Evolutionary conservation across 164 flowering plant species (phyloP).

Genomic region (Annona cherimola): DNA sequence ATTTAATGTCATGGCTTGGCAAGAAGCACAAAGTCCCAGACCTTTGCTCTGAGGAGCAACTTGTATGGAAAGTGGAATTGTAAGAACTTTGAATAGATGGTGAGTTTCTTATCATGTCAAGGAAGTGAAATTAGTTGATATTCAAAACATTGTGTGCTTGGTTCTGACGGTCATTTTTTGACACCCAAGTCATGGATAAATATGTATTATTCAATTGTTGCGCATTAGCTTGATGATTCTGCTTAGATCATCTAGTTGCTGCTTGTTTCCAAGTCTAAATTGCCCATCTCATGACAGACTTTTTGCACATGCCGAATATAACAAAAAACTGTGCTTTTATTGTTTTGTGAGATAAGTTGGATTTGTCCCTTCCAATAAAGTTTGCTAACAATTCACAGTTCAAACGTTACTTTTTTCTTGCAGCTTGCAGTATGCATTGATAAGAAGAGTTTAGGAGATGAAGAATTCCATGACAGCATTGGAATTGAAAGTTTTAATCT

Average conservation of each 20-base stretch:
- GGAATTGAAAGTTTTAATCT: conserved; percentile 25
- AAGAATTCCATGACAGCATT: conserved; percentile 33
- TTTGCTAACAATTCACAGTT: not conserved
- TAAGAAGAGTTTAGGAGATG: conserved; percentile 39
- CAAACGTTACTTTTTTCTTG: conserved; percentile 3
- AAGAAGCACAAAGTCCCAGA: too few species aligned
- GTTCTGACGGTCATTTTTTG: not conserved
- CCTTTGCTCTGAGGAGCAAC: too few species aligned
- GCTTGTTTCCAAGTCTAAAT: too few species aligned
- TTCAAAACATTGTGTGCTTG: not conserved
- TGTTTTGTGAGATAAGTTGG: not conserved
- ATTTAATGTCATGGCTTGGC: too few species aligned
- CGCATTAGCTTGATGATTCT: not conserved
- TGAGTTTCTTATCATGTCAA: not conserved
- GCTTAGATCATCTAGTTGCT: not conserved
- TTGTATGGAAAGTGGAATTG: too few species aligned
- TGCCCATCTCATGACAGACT: not conserved
- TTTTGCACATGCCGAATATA: not conserved
- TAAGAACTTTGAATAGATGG: too few species aligned
- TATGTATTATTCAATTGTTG: not conserved
- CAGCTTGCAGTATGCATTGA: conserved; percentile 94
- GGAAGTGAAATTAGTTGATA: not conserved
- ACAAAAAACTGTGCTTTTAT: not conserved
- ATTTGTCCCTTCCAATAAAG: not conserved
- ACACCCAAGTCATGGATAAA: not conserved